Base-by-base conservation (phyloP, 2,329 filamentous ascomycete genomes). In the Knoxdaviesia proteae region DNA sequence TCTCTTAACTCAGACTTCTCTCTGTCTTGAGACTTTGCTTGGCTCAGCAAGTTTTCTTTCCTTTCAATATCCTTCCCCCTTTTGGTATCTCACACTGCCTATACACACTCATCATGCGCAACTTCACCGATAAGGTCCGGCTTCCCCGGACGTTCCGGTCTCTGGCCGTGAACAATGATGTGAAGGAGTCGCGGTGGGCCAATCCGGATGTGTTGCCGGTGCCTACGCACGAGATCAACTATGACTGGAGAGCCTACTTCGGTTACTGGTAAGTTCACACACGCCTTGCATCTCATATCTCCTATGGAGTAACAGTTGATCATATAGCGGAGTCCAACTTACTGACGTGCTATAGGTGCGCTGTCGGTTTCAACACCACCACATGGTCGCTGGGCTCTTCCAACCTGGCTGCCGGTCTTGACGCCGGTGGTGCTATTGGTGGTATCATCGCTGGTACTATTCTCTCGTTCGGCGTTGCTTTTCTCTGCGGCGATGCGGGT, bases 181-280 rank as follows among this genome's bases (percentile, higher is more conserved):
- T 20, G 20, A 20, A 20, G 20, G 20, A 20, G 2, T 20, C 20
- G 20, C 36, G 50, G 43, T 52, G 50, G 51, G 46, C 47, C 29
- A 52, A 52, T 42, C 39, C 36, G 8, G 51, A 52, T 46, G 37
- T 51, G 5, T 39, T 48, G n/a, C 50, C 49, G 7, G 44, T 48
- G n/a, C 44, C 47, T 2, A 39, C 39, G 1, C 40, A 50, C 10
- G 41, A 51, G 40, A 45, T 42, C 6, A 49, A 41, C 3, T 52
- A 48, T 39, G 47, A 45, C 5, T 42, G 42, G 33, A 45, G 42
- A 34, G 45, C 47, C 8, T 52, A 48, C 42, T 45, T 48, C 11
- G 47, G 42, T 34, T 43, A 45, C 32, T 47, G 45, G 43, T 46
- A 35, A n/a, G 31, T 11, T 20, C 20, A 3, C 20, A 3, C 20